Base-by-base conservation (phyloP, 495 filamentous ascomycete species). In the Penicillium mononematosum region DNA sequence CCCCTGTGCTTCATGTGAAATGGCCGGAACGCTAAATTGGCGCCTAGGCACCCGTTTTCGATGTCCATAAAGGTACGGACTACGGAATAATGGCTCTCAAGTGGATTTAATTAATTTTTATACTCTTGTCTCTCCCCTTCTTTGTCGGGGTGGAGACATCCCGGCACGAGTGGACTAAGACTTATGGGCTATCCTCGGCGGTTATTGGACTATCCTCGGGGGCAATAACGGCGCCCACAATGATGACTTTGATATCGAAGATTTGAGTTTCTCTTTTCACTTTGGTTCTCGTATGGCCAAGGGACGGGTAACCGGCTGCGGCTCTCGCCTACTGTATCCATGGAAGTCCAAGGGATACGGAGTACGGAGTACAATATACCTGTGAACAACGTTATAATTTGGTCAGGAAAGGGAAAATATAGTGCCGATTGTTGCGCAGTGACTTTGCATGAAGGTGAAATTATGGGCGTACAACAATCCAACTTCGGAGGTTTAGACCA, bases 291-390 rank as follows among this genome's bases (percentile, higher is more conserved):
- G 17, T 34, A 34, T 25, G 39, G 34, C 25, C 36, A 38, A 56
- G 59, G 45, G 34, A 55, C 48, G 56, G 58, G 20, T 56, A 56
- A 60, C 49, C 48, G 58, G 55, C 58, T 64, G 58, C 57, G 58
- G 64, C 61, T 67, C 58, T 47, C 27, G 9, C 12, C 14, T 34
- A 12, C 31, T 29, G 25, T 27, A 7, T 27, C 36, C n/a, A 6
- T 1, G 42, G 24, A 25, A 25, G 24, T 25, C 24, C 0, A 25
- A 25, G 3, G 22, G 22, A 22, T 22, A 22, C 2, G 22, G 22
- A 24, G 22, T 24, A 24, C 22, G 22, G 22, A 24, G 22, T 24
- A 34, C 31, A 44, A 44, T 24, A 12, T 20, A 43, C 20, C 20
- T 2, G 20, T 22, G 20, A 2, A 1, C 16, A 17, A 12, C 42